Conservation (phyloP, 1,139 yeast genomes). For the Zygosaccharomyces sapae region DNA sequence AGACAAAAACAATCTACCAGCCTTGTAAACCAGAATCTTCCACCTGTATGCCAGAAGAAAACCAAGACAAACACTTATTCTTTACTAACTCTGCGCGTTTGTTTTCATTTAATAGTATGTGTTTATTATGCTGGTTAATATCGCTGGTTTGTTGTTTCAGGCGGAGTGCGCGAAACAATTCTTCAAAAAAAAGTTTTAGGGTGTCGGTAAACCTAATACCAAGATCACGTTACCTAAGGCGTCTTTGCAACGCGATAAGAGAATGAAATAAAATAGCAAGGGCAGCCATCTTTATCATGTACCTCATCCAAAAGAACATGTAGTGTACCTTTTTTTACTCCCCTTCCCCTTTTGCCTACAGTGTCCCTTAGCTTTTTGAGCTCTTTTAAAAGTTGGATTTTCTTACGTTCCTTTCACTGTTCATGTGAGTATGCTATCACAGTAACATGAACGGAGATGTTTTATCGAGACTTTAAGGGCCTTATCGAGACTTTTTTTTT, state of each 20-base stretch:
- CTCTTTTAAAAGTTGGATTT: neutral
- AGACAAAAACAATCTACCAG: neutral
- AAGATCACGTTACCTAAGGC: too few species aligned
- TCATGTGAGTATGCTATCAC: neutral
- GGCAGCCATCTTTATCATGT: neutral
- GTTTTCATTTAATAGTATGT: neutral
- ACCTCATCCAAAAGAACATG: neutral
- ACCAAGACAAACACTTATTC: neutral
- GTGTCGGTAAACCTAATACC: neutral
- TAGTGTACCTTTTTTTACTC: too few species aligned
- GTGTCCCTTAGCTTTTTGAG: neutral
- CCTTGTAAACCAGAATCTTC: neutral
- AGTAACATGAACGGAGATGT: neutral
- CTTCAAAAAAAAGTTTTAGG: neutral
- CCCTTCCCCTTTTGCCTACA: neutral
- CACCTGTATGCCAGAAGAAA: neutral
- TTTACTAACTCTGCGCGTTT: neutral
- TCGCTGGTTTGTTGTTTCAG: slow-evolving; percentile 6
- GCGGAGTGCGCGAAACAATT: neutral
- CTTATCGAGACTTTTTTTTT: slow-evolving; percentile 4
- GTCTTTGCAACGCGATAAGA: neutral
- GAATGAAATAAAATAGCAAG: neutral
- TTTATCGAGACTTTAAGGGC: slow-evolving; percentile 3
- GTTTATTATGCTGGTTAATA: slow-evolving; percentile 1
- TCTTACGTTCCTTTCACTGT: neutral